Conservation (phyloP, 2,329 filamentous ascomycete genomes). For the Pestalotiopsis sp. region DNA sequence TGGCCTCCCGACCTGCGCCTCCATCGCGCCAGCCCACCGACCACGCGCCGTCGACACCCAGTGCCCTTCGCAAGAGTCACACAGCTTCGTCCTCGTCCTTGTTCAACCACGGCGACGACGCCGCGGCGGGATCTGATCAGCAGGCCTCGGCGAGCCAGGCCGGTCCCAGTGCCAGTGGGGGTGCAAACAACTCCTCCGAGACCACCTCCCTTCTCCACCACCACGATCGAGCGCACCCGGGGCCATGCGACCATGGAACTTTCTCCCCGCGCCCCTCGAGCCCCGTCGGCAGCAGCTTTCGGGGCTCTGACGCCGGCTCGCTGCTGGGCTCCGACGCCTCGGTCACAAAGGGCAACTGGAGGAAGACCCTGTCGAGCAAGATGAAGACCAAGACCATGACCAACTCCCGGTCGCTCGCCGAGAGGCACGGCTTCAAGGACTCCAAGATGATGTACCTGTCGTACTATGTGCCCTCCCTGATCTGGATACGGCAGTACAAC, state of each 20-base stretch:
- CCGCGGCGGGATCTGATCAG: background rate
- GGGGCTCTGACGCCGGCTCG: constrained; percentile 28
- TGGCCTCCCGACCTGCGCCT: constrained; percentile 7
- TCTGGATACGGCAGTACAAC: constrained; percentile 88
- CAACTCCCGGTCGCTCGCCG: constrained; percentile 71
- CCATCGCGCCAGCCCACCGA: constrained; percentile 17
- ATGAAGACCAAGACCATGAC: constrained; percentile 69
- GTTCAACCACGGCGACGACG: constrained; percentile 16
- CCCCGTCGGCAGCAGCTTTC: constrained; percentile 38
- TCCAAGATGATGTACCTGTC: constrained; percentile 81
- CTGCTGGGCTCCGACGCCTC: constrained; percentile 37
- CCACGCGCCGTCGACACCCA: constrained; percentile 32
- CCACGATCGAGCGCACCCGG: constrained; percentile 43
- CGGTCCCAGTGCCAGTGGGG: constrained; percentile 20
- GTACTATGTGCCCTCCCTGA: constrained; percentile 91
- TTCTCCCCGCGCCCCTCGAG: constrained; percentile 70
- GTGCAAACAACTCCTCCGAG: constrained; percentile 29
- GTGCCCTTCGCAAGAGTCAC: constrained; percentile 31
- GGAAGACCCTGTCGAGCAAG: constrained; percentile 50
- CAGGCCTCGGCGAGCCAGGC: constrained; percentile 8
- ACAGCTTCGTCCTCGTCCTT: constrained; percentile 28
- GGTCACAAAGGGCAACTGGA: constrained; percentile 44
- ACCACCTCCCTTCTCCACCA: constrained; percentile 50
- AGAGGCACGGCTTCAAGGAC: constrained; percentile 74
- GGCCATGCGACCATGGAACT: constrained; percentile 71